Evolutionary conservation across 2,329 filamentous ascomycete species (phyloP).

Genomic region (Alternaria brassicae): DNA sequence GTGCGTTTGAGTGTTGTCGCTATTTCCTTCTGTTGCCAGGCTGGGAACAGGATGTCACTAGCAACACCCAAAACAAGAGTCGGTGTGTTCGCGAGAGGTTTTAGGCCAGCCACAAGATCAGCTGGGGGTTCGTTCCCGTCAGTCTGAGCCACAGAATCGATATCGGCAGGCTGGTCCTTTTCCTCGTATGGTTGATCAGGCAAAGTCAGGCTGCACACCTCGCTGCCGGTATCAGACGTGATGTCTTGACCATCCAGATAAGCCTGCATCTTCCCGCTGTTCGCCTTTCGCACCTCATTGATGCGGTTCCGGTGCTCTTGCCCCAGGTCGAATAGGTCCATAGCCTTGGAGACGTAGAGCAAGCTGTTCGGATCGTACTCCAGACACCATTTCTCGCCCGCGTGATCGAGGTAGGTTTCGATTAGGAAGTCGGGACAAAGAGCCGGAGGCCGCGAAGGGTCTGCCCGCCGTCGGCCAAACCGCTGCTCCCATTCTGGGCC

Average conservation of each 20-base stretch:
- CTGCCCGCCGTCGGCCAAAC: slow-evolving; percentile 86
- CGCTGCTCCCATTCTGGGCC: slow-evolving; percentile 97
- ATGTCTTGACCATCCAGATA: slow-evolving; percentile 43
- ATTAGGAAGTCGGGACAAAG: slow-evolving; percentile 98
- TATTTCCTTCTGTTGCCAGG: slow-evolving; percentile 97
- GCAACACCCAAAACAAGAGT: slow-evolving; percentile 92
- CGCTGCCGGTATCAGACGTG: slow-evolving; percentile 33
- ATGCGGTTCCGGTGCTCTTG: slow-evolving; percentile 71
- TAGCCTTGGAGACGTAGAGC: slow-evolving; percentile 96
- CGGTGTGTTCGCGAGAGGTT: slow-evolving; percentile 74
- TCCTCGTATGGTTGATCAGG: slow-evolving; percentile 88
- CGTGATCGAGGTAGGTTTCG: slow-evolving; percentile 97
- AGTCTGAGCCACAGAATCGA: slow-evolving; percentile 38
- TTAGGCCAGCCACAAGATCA: slow-evolving; percentile 80
- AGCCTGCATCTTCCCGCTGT: slow-evolving; percentile 64
- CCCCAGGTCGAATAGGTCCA: slow-evolving; percentile 97
- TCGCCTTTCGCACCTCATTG: slow-evolving; percentile 66
- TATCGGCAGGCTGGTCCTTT: slow-evolving; percentile 62
- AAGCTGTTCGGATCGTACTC: slow-evolving; percentile 96
- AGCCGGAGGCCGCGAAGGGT: slow-evolving; percentile 84
- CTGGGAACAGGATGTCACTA: slow-evolving; percentile 94
- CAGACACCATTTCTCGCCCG: slow-evolving; percentile 96
- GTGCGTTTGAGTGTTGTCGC: slow-evolving; percentile 78
- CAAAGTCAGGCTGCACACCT: slow-evolving; percentile 79
- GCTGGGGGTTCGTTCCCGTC: slow-evolving; percentile 66